These are phyloP conservation scores for Chlorencoelia australis DNA, from an alignment of 2,329 filamentous ascomycete genomes.

Conservation along the genomic window DNA sequence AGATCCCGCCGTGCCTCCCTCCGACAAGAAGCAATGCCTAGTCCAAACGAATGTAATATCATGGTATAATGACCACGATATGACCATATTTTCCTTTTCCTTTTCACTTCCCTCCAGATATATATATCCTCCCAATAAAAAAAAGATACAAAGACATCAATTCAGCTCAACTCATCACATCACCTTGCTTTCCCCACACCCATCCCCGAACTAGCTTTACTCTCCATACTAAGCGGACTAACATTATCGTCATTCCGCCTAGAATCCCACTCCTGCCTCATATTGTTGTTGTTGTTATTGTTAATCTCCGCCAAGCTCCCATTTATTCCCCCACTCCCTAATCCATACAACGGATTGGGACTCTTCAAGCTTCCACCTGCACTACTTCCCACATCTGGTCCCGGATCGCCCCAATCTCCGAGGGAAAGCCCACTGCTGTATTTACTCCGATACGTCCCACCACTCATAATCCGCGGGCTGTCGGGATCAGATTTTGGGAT, in stretches of 20 bases:
- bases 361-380: background rate
- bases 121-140: too few relatives aligned
- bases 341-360: slow-evolving; percentile 3
- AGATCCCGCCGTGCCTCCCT: too few relatives aligned
- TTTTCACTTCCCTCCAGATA: too few relatives aligned
- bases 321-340: too few relatives aligned
- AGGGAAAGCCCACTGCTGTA: slow-evolving; percentile 21
- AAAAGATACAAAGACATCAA: too few relatives aligned
- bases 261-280: slow-evolving; percentile 7
- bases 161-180: too few relatives aligned
- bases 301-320: too few relatives aligned
- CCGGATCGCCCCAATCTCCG: slow-evolving; percentile 42
- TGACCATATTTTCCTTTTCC: too few relatives aligned
- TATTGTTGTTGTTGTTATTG: background rate
- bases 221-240: slow-evolving; percentile 13
- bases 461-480: slow-evolving; percentile 3
- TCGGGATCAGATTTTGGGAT: slow-evolving; percentile 1
- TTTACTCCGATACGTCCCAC: slow-evolving; percentile 16
- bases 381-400: slow-evolving; percentile 38
- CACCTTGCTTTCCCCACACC: slow-evolving; percentile 22
- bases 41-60: too few relatives aligned
- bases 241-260: slow-evolving; percentile 11
- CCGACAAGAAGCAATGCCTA: too few relatives aligned
- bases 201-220: slow-evolving; percentile 12
- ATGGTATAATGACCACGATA: too few relatives aligned